Conservation (phyloP, 257 asterid genomes). For the Thymus quinquecostatus region DNA sequence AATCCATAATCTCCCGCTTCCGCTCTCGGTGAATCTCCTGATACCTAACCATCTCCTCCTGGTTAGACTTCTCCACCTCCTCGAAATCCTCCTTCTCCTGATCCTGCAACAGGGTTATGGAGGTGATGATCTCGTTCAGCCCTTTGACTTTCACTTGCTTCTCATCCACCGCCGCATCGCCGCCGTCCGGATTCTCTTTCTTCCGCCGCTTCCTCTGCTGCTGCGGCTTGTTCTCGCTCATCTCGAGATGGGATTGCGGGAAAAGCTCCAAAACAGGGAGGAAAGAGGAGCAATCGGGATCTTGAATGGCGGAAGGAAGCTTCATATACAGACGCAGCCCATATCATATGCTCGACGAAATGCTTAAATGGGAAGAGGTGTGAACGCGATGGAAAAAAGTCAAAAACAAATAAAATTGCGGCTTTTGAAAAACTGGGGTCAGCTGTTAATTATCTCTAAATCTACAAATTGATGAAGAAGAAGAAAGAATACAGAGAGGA, state of each 20-base stretch:
- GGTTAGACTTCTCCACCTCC: constrained; percentile 40
- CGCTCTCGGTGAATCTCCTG: constrained; percentile 58
- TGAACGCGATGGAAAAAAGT: constrained; percentile 43
- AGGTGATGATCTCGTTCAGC: constrained; percentile 76
- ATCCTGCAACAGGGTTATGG: constrained; percentile 72
- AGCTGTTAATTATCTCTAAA: not conserved
- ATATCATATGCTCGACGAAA: constrained; percentile 39
- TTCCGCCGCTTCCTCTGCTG: constrained; percentile 46
- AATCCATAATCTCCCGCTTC: constrained; percentile 58
- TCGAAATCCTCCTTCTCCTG: constrained; percentile 66
- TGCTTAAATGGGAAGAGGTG: constrained; percentile 44
- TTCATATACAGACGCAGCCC: constrained; percentile 34
- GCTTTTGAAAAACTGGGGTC: constrained; percentile 31
- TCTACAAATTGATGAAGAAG: no score
- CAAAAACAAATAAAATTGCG: constrained; percentile 31
- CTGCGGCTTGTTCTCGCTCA: constrained; percentile 49
- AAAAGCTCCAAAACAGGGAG: not conserved
- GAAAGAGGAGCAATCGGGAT: constrained; percentile 19
- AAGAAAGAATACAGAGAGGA: not conserved
- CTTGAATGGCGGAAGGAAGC: constrained; percentile 1
- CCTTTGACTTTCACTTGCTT: constrained; percentile 74
- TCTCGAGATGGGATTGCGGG: constrained; percentile 30
- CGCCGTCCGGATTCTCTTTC: constrained; percentile 32
- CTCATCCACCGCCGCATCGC: constrained; percentile 22
- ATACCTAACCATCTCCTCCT: constrained; percentile 50